Percentiles rank a stretch among this genome's conserved stretches.
Evolutionary conservation across 2,329 filamentous ascomycete genomes (phyloP).

Genomic region (Cercospora zeina): DNA sequence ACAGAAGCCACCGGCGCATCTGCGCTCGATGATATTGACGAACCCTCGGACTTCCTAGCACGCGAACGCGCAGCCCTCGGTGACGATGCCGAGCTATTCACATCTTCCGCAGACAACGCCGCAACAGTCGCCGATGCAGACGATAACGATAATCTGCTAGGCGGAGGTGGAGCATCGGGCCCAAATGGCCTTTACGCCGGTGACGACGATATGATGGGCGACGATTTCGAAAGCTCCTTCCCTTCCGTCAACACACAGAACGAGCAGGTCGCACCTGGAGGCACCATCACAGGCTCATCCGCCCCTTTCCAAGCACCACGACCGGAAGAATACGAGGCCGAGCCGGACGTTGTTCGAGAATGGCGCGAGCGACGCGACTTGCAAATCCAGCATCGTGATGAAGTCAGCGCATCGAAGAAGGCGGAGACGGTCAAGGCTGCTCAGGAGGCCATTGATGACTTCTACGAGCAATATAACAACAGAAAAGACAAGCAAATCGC

Average conservation of each 20-base stretch:
- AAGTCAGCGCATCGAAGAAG: constrained; percentile 80
- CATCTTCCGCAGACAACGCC: constrained; percentile 69
- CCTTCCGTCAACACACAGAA: constrained; percentile 76
- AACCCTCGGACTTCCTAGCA: constrained; percentile 80
- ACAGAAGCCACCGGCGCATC: constrained; percentile 60
- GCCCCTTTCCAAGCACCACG: constrained; percentile 57
- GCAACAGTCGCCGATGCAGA: constrained; percentile 62
- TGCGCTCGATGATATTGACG: constrained; percentile 54
- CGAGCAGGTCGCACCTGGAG: constrained; percentile 71
- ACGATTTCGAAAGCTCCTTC: constrained; percentile 83
- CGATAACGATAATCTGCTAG: constrained; percentile 64
- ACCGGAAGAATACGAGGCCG: constrained; percentile 69
- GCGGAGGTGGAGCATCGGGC: constrained; percentile 56
- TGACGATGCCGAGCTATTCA: constrained; percentile 90
- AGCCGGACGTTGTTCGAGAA: constrained; percentile 81
- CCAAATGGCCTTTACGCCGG: constrained; percentile 31
- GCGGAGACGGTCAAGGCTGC: constrained; percentile 84
- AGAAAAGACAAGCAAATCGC: constrained; percentile 93
- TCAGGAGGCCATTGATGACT: constrained; percentile 93
- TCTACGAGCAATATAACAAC: constrained; percentile 98
- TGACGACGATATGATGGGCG: constrained; percentile 47
- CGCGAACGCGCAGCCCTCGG: constrained; percentile 88
- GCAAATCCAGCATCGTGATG: constrained; percentile 77
- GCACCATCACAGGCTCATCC: constrained; percentile 72
- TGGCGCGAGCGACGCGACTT: constrained; percentile 91